Evolutionary conservation across 2,329 filamentous ascomycete genomes (phyloP).

Genomic region (Aspergillus fructus): DNA sequence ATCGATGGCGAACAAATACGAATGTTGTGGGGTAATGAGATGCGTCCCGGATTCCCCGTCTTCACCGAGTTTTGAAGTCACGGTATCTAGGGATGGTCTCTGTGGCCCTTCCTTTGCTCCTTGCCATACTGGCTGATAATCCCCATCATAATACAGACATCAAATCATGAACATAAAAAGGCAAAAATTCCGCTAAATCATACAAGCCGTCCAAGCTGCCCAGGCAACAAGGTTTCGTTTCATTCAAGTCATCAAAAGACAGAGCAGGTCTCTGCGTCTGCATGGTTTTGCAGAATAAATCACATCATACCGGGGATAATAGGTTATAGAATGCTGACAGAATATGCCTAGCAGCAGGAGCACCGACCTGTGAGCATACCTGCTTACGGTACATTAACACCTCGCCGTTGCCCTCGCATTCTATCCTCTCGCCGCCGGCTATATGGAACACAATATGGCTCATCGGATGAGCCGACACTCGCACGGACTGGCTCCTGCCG

Average conservation of each 20-base stretch:
- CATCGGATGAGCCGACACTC: conserved; percentile 39
- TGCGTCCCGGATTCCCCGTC: conserved; percentile 3
- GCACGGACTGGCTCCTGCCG: conserved; percentile 36
- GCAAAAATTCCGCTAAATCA: not conserved
- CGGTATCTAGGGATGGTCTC: not conserved
- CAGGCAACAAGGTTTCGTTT: not conserved
- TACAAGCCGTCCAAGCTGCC: not conserved
- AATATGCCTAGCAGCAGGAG: not conserved
- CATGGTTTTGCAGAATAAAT: not conserved
- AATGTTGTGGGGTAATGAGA: conserved; percentile 8
- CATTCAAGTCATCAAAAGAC: not conserved
- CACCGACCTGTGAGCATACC: not conserved
- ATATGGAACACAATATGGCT: conserved; percentile 41
- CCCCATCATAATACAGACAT: conserved; percentile 7
- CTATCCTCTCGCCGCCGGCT: conserved; percentile 41
- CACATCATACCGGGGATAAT: not conserved
- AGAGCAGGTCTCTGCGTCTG: not conserved
- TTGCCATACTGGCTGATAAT: not conserved
- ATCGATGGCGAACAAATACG: not conserved
- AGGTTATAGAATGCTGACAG: not conserved
- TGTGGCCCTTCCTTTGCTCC: not conserved
- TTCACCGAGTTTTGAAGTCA: conserved; percentile 4
- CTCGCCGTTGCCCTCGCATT: conserved; percentile 34
- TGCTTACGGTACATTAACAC: conserved; percentile 32
- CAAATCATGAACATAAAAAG: conserved; percentile 2